Evolutionary conservation across 768 basidiomycete genomes (phyloP), one percentile per base, ranked within the genome.

Genomic region (Collybia sp.): DNA sequence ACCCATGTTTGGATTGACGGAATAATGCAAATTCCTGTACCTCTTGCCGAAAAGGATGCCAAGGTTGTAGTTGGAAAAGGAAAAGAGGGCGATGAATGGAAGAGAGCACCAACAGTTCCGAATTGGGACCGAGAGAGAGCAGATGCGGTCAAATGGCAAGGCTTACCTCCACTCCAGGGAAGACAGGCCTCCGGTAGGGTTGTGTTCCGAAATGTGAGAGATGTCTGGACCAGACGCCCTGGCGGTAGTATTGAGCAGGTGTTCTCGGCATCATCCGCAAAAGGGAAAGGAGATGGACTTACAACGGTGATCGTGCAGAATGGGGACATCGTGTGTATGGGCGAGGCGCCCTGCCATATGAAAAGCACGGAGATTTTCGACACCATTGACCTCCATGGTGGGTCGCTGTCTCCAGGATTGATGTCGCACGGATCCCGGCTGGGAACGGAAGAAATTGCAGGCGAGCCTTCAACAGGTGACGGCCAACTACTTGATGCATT

Each of bases 1-100:
- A 58, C 68, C 11, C 80, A 83, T 46, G 80, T 88, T 19, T 94
- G 83, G 72, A 88, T 94, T 52, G 93, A 96, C 60, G 92, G 92
- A 1, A 81, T 91, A 47, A 59, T 80, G 3, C 91, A 94, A 55
- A 71, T 87, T 42, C 70, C 70, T 40, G 61, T 67, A n/a, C 72
- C 73, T 13, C 54, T 64, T 4, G 58, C 62, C 1, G 60, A 58
- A 3, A 61, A 68, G 50, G 58, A 63, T n/a, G 53, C 57, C 13
- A 67, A 77, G 45, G 67, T 75, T 13, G 63, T 71, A 17, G 61
- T 71, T 13, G 73, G 72, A 5, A 70, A 69, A 53, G 70, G 69
- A 0, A 72, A 75, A 50, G 67, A 72, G 46, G 72, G 63, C 2
- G 63, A 69, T 8, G 57, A 68, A 38, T 73, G 72, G 67, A 68